phyloP scores from a whole-genome alignment of 1,284 basidiomycete genomes.

The Papiliotrema terrestris region DNA sequence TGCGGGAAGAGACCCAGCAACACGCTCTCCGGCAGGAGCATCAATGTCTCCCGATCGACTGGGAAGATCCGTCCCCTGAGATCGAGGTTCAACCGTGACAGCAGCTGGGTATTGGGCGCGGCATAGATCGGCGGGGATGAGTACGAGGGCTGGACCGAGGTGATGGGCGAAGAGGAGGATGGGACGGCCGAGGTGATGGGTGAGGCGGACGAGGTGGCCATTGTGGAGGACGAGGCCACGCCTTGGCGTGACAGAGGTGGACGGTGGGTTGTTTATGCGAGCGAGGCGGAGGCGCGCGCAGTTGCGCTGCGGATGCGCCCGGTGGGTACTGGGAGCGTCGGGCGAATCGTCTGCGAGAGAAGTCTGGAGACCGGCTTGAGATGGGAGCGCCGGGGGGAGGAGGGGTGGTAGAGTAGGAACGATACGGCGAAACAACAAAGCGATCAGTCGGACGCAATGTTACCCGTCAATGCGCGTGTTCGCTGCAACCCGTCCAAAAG shows the following conservation, averaged over 20 bases:
- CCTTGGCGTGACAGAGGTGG: not conserved
- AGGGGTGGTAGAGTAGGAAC: no score
- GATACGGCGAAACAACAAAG: no score
- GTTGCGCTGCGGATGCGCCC: not conserved
- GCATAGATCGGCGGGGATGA: slow-evolving; percentile 18
- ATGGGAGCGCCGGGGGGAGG: not conserved
- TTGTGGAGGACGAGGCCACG: not conserved
- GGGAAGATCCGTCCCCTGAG: slow-evolving; percentile 86
- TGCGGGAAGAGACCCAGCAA: slow-evolving; percentile 96
- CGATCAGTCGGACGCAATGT: no score
- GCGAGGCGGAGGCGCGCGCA: not conserved
- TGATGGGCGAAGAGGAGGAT: slow-evolving; percentile 60
- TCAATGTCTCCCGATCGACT: slow-evolving; percentile 95
- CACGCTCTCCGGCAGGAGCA: slow-evolving; percentile 97
- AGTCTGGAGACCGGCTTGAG: not conserved
- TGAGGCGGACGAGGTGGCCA: slow-evolving; percentile 33
- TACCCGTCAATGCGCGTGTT: no score
- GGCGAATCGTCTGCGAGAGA: no score
- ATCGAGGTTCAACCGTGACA: slow-evolving; percentile 85
- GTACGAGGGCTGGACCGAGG: slow-evolving; percentile 66
- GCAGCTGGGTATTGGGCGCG: slow-evolving; percentile 56
- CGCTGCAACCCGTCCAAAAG: no score
- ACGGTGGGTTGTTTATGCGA: not conserved
- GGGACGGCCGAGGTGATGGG: slow-evolving; percentile 49
- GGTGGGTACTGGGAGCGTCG: not conserved